A percentile compares a stretch with the other conserved stretches of the same genome.
Conservation (phyloP, 148 eudicot genomes). For the Rhododendron simsii region DNA sequence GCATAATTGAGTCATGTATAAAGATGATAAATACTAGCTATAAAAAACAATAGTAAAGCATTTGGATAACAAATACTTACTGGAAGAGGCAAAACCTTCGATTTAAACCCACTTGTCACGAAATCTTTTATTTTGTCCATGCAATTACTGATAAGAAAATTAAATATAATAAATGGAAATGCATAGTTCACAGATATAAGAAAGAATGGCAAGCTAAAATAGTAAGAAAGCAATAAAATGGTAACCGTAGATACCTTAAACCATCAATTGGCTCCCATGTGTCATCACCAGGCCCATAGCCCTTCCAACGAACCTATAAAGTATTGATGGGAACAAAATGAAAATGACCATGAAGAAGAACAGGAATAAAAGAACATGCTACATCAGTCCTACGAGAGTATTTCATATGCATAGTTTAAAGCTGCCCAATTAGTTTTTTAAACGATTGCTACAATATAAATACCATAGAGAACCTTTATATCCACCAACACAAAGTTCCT, state of each 20-base stretch:
- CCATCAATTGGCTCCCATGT: slow-evolving; percentile 41
- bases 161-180: not conserved
- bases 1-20: not conserved
- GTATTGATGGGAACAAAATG: not conserved
- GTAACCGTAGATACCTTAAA: slow-evolving; percentile 16
- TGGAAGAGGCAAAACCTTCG: slow-evolving; percentile 29
- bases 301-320: slow-evolving; percentile 35
- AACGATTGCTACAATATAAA: not conserved
- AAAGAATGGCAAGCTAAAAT: not conserved
- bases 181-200: not conserved
- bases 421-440: not conserved
- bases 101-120: slow-evolving; percentile 19
- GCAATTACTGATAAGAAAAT: slow-evolving; percentile 18
- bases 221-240: not conserved
- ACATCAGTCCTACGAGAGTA: not conserved
- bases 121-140: slow-evolving; percentile 20
- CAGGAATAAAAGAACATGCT: not conserved
- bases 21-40: not conserved
- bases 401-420: not conserved
- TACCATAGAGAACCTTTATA: not conserved
- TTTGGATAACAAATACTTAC: slow-evolving; percentile 10
- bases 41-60: not conserved
- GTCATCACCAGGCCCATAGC: slow-evolving; percentile 29
- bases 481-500: not conserved
- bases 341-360: not conserved